These are phyloP conservation scores for Heliamphora exappendiculata DNA, from an alignment of 148 eudicot genomes.

Conservation along the genomic window DNA sequence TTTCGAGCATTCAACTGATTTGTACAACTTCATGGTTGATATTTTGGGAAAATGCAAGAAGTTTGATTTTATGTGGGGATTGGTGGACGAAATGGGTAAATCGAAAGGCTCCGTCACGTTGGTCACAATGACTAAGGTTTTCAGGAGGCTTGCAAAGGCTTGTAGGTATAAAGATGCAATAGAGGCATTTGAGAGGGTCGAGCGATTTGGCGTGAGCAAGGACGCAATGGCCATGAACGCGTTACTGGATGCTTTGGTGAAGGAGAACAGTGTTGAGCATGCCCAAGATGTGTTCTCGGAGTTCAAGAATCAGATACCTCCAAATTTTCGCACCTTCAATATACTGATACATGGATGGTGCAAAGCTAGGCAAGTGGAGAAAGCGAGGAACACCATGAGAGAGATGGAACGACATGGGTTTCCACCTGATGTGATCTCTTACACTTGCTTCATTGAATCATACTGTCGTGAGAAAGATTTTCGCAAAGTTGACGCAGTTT, in stretches of 20 bases:
- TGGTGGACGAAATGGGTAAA: constrained; percentile 61
- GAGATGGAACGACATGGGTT: constrained; percentile 59
- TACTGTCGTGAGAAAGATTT: constrained; percentile 61
- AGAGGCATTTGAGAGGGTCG: constrained; percentile 42
- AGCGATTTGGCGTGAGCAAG: constrained; percentile 40
- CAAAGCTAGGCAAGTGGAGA: constrained; percentile 45
- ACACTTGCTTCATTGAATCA: constrained; percentile 54
- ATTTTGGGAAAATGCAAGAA: constrained; percentile 57
- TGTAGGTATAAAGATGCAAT: constrained; percentile 50
- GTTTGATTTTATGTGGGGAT: constrained; percentile 61
- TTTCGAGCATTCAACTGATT: constrained; percentile 29
- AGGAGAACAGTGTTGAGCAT: constrained; percentile 53
- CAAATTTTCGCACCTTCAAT: constrained; percentile 42
- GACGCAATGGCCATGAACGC: constrained; percentile 45
- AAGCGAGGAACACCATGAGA: constrained; percentile 37
- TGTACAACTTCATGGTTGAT: constrained; percentile 67
- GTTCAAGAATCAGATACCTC: constrained; percentile 41
- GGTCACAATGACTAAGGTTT: constrained; percentile 47
- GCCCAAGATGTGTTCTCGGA: constrained; percentile 56
- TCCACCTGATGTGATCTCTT: constrained; percentile 46
- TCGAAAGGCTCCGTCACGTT: constrained; percentile 42
- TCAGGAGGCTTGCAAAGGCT: constrained; percentile 65
- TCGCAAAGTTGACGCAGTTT: constrained; percentile 47
- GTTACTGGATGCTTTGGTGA: constrained; percentile 60
- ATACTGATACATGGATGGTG: constrained; percentile 80